phyloP scores from a whole-genome alignment of 441 rosid species.

The Raphanus hybrid region DNA sequence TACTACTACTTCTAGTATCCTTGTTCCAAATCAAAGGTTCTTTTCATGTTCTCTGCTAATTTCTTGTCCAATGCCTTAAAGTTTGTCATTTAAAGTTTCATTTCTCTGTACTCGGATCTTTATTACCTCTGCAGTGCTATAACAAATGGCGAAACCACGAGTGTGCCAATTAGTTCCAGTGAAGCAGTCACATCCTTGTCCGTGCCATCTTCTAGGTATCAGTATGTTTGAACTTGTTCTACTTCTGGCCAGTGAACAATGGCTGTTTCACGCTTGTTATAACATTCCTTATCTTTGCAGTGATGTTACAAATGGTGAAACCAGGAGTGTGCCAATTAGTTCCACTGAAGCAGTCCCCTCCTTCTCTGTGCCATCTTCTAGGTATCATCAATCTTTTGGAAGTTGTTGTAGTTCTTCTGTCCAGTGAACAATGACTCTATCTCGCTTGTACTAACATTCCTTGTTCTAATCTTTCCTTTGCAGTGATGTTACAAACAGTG shows the following conservation, averaged over 20 bases:
- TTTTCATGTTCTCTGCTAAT: not conserved
- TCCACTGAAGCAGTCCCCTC: not conserved
- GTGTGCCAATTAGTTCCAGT: not conserved
- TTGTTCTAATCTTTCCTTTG: conserved; percentile 21
- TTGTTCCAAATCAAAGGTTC: conserved; percentile 57
- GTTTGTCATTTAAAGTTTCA: too few species aligned
- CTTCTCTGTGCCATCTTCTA: not conserved
- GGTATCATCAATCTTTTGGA: not conserved
- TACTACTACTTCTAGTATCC: conserved; percentile 30
- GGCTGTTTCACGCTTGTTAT: not conserved
- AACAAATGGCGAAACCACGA: not conserved
- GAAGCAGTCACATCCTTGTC: not conserved
- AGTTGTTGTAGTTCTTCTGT: not conserved
- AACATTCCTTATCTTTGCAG: not conserved
- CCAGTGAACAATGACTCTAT: not conserved
- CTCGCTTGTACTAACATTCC: not conserved
- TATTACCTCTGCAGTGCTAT: not conserved
- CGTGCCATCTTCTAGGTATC: conserved; percentile 2
- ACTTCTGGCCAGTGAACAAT: not conserved
- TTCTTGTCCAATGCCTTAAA: conserved; percentile 6
- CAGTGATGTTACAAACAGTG: conserved; percentile 55
- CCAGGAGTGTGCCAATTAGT: not conserved
- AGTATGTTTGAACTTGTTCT: not conserved
- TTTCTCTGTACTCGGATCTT: not conserved
- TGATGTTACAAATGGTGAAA: not conserved